Base-by-base conservation (phyloP, 106 monocot species). In the Amphibolis antarctica region DNA sequence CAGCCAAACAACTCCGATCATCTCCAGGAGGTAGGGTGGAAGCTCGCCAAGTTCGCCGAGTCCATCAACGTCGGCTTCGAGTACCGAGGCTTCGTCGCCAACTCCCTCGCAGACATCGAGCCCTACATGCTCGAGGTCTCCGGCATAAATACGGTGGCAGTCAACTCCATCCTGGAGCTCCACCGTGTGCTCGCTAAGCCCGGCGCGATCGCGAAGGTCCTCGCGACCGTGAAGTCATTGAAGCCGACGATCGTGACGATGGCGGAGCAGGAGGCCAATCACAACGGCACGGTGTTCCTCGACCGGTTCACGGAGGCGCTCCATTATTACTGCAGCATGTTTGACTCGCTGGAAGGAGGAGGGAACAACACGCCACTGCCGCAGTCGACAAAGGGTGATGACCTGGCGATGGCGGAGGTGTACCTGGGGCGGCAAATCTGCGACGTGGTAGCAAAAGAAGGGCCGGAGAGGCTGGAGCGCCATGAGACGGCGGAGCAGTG, bases 291-390 rank as follows among this genome's bases (percentile, higher is more conserved):
- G 10, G 60, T 62, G 15, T 89, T 89, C 61, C 6, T 77, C 26
- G 94, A 80, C 5, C 75, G 92, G 31, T 87, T 87, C 75, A 85
- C 74, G 14, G 87, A 87, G 66, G 76, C 92, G 15, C 69, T 89
- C 53, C 94, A 96, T 77, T 94, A 94, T 74, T 94, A 94, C 67
- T 93, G 89, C 4, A 86, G 86, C 62, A 89, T 94, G 94, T 94
- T 93, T 66, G 93, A 93, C 63, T 93, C 88, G 12, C 66, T 93
- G 50, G 93, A 89, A 57, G 78, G 82, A 64, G 77, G 73, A 25
- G 73, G n/a, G n/a, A 60, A 27, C 9, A 12, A 43, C 25, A 47
- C 26, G 29, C 0, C 6, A n/a, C n/a, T n/a, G n/a, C n/a, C n/a
- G n/a, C n/a, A n/a, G 18, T 0, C 47, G 23, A 15, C 43, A 42